phyloP scores from a whole-genome alignment of 192 early-diverging fungal genomes.

The Coemansia erecta region DNA sequence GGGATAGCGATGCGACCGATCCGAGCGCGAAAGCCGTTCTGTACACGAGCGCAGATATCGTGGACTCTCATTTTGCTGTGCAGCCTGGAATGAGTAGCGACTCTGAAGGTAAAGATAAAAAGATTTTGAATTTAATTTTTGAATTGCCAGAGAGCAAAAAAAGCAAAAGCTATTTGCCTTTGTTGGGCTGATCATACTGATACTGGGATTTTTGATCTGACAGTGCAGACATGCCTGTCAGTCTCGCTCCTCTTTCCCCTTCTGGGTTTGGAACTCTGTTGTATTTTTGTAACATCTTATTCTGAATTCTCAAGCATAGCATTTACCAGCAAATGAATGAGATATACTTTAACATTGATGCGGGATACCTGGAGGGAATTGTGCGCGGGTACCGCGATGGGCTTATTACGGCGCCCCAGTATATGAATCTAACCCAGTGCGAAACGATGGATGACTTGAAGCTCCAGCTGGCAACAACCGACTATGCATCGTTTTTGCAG shows the following conservation, averaged over 20 bases:
- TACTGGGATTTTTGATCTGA: not conserved
- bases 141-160: not conserved
- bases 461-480: conserved; percentile 90
- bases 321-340: conserved; percentile 34
- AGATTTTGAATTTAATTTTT: not conserved
- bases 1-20: conserved; percentile 83
- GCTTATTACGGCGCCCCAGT: conserved; percentile 75
- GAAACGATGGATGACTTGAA: conserved; percentile 97
- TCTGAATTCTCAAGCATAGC: not conserved
- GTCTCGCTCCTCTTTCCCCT: no score
- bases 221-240: no score
- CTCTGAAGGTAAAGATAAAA: not conserved
- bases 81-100: no score
- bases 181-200: no score
- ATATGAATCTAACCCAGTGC: conserved; percentile 96
- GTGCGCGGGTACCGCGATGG: conserved; percentile 91
- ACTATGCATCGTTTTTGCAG: conserved; percentile 91
- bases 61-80: conserved; percentile 65
- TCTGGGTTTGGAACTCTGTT: not conserved
- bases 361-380: conserved; percentile 92
- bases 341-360: conserved; percentile 79
- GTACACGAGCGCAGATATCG: conserved; percentile 84
- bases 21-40: conserved; percentile 86
- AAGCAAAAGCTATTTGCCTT: not conserved
- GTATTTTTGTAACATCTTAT: not conserved